These are phyloP conservation scores for Arctium minus DNA, from an alignment of 129 eudicot genomes.

Conservation along the genomic window DNA sequence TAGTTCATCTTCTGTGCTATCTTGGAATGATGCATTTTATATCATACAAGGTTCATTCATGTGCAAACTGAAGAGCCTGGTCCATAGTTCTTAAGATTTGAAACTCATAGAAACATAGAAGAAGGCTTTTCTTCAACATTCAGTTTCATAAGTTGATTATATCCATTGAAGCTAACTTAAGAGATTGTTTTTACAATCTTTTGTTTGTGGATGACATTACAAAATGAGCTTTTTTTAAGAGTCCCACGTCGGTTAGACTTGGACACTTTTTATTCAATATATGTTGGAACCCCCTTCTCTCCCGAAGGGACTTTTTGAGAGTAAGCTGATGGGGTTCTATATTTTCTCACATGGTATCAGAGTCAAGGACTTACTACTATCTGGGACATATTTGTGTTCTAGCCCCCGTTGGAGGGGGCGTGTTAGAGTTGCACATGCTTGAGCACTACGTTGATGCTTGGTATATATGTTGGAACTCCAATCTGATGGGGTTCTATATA, in stretches of 20 bases:
- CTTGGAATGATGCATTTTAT: not conserved
- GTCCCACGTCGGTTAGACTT: not conserved
- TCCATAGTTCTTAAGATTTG: not conserved
- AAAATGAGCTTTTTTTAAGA: not conserved
- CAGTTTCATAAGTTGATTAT: slow-evolving; percentile 1
- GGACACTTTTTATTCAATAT: not conserved
- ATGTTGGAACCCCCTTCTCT: not conserved
- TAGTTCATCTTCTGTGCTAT: not conserved
- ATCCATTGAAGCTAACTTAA: not conserved
- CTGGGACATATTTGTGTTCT: not conserved
- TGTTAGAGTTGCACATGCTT: not conserved
- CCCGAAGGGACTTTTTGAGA: not conserved
- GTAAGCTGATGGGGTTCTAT: not conserved
- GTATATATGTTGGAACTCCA: not conserved
- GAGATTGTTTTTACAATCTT: not conserved
- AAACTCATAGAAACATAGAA: not conserved
- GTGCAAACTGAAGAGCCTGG: not conserved
- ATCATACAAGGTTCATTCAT: not conserved
- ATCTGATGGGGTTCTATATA: not conserved
- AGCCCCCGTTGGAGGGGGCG: not conserved
- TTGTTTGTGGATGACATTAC: not conserved
- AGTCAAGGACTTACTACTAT: not conserved
- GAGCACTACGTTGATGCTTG: no score
- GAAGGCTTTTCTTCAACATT: not conserved
- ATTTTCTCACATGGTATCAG: not conserved